Base-by-base conservation (phyloP, 2,329 filamentous ascomycete genomes). In the Chalaropsis ovoidea region DNA sequence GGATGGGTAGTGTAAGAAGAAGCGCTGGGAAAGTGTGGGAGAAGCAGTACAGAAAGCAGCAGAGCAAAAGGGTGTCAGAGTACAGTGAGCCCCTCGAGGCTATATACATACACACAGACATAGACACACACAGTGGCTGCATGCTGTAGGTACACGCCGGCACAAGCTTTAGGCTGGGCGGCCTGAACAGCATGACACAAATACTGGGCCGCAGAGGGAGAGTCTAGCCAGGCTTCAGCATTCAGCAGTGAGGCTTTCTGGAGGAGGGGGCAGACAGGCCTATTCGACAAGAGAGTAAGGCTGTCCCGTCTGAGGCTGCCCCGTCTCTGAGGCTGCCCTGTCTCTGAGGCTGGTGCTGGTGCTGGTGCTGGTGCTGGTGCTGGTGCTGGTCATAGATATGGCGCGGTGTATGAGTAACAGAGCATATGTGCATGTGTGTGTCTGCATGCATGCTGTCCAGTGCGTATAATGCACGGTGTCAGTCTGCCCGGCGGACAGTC, bases 371-470 rank as follows among this genome's bases (percentile, higher is more conserved):
- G 8, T 6, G 35, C 35, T 39, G 35, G 35, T 6, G 8, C 35
- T 39, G 35, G 35, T 6, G 35, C 8, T 7, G 8, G 35, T 39
- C 35, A 39, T 10, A 47, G 43, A 47, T 52, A 27, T 52, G 24
- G 5, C 19, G 19, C 17, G 19, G 19, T 13, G 19, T 24, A 52
- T 52, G 19, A 52, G 47, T 24, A 52, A 52, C 47, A 52, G 19
- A 52, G 47, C 47, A 52, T 52, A 19, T 24, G 24, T 52, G 47
- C 47, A 52, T 52, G 47, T 39, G 35, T 39, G 35, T 47, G 43
- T 47, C 15, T 47, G 43, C 43, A 47, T 47, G 43, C n/a, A 47
- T 8, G 43, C 35, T 47, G 43, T 47, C 43, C 43, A 47, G 43
- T 47, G 43, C 43, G 43, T 61, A 11, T 61, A 10, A 52, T 24